phyloP scores from a whole-genome alignment of 73 alveolate genomes.

The Paraurostyla sp. region DNA sequence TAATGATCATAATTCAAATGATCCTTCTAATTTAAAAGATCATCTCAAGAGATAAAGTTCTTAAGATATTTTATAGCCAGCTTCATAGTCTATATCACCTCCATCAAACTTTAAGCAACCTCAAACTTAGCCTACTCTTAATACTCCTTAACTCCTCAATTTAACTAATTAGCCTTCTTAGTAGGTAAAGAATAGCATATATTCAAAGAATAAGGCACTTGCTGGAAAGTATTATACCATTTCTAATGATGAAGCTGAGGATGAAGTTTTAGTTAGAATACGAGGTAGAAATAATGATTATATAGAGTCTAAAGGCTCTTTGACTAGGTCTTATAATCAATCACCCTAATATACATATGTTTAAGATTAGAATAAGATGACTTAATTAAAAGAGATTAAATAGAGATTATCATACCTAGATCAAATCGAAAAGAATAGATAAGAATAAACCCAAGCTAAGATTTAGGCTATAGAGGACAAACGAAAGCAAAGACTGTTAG shows the following conservation, averaged over 20 bases:
- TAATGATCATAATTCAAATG: no score
- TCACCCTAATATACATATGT: background rate
- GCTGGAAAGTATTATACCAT: background rate
- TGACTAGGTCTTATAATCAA: background rate
- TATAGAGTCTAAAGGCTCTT: background rate
- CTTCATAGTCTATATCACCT: no score
- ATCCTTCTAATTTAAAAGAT: no score
- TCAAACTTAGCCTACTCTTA: background rate
- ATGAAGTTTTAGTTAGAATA: background rate
- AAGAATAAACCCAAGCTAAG: background rate
- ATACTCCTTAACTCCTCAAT: background rate
- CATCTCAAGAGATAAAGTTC: no score
- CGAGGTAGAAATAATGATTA: slow-evolving; percentile 1
- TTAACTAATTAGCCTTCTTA: background rate
- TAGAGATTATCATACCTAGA: background rate
- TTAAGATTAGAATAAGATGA: no score
- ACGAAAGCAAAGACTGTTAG: background rate
- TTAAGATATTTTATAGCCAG: no score
- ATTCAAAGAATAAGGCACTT: background rate
- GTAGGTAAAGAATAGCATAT: background rate
- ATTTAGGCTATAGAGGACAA: background rate
- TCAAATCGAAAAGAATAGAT: background rate
- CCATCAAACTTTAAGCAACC: no score
- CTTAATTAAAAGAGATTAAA: background rate
- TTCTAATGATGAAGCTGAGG: background rate